Evolutionary conservation across 1,284 basidiomycete genomes (phyloP).

Genomic region (Melanopsichium pennsylvanicum): DNA sequence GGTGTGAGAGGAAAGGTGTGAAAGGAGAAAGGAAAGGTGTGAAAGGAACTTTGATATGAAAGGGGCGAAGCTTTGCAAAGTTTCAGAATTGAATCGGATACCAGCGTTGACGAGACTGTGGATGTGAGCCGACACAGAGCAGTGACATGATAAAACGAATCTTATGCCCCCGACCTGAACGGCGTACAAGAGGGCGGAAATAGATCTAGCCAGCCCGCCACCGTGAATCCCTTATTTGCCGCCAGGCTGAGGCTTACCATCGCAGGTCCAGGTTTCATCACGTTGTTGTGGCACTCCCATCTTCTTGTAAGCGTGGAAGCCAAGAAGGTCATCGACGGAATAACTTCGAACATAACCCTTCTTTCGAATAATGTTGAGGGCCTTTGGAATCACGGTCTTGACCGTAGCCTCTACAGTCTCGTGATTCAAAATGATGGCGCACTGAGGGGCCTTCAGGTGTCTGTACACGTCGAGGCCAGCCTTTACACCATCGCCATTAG

Average conservation of each 20-base stretch:
- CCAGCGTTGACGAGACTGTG: too few species aligned
- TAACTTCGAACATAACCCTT: slow-evolving; percentile 45
- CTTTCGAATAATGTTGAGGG: slow-evolving; percentile 41
- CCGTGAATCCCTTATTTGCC: too few species aligned
- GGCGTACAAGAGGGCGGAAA: too few species aligned
- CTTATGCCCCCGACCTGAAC: too few species aligned
- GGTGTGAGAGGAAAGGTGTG: too few species aligned
- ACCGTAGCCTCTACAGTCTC: slow-evolving; percentile 50
- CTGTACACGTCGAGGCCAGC: slow-evolving; percentile 37
- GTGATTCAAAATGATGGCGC: slow-evolving; percentile 56
- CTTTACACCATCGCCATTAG: slow-evolving; percentile 33
- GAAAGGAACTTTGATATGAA: too few species aligned
- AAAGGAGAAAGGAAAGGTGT: too few species aligned
- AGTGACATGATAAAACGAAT: too few species aligned
- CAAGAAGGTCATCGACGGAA: slow-evolving; percentile 34
- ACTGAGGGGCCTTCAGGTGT: slow-evolving; percentile 34
- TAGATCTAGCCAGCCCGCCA: too few species aligned
- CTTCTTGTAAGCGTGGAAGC: slow-evolving; percentile 55
- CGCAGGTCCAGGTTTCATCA: slow-evolving; percentile 55
- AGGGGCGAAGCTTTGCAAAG: too few species aligned
- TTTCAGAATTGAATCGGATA: too few species aligned
- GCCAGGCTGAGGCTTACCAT: slow-evolving; percentile 46
- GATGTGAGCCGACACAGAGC: too few species aligned
- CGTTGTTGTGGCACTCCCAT: slow-evolving; percentile 21
- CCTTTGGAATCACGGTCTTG: slow-evolving; percentile 42